Evolutionary conservation across 2,329 filamentous ascomycete genomes (phyloP).

Genomic region (Trichophyton schoenleinii): DNA sequence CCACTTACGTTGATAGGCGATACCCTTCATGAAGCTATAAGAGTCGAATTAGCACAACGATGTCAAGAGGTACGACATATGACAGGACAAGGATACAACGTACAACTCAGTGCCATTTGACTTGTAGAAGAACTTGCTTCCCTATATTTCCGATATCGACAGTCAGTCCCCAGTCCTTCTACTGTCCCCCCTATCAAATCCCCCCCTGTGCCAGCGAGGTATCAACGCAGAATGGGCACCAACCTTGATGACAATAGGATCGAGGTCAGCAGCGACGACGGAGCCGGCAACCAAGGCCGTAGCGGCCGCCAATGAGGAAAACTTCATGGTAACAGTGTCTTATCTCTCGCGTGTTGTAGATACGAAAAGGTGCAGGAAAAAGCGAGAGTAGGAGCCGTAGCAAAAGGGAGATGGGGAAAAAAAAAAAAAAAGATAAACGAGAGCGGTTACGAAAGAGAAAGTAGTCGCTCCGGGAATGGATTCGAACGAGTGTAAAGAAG

Average conservation of each 20-base stretch:
- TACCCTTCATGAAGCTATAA: constrained; percentile 66
- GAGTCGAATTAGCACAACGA: constrained; percentile 6
- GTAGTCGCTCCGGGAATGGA: background rate
- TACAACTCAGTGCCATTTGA: constrained; percentile 64
- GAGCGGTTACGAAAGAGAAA: constrained; percentile 4
- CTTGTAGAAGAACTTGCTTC: constrained; percentile 81
- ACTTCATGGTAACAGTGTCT: constrained; percentile 39
- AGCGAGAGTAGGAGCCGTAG: constrained; percentile 4
- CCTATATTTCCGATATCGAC: constrained; percentile 32
- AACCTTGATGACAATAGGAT: constrained; percentile 53
- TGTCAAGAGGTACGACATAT: constrained; percentile 7
- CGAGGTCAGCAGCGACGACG: constrained; percentile 41
- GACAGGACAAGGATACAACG: background rate
- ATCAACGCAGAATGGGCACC: background rate
- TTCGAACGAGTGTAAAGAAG: background rate
- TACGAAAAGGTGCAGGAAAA: constrained; percentile 7
- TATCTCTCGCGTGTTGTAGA: background rate
- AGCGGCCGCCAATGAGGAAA: constrained; percentile 37
- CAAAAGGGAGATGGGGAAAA: background rate
- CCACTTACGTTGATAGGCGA: constrained; percentile 69
- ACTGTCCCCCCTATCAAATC: background rate
- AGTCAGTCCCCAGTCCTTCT: background rate
- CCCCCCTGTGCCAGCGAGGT: background rate
- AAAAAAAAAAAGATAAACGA: no score
- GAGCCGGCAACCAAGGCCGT: constrained; percentile 40